phyloP scores from a whole-genome alignment of 345 rosid genomes.

The Lagerstroemia speciosa region DNA sequence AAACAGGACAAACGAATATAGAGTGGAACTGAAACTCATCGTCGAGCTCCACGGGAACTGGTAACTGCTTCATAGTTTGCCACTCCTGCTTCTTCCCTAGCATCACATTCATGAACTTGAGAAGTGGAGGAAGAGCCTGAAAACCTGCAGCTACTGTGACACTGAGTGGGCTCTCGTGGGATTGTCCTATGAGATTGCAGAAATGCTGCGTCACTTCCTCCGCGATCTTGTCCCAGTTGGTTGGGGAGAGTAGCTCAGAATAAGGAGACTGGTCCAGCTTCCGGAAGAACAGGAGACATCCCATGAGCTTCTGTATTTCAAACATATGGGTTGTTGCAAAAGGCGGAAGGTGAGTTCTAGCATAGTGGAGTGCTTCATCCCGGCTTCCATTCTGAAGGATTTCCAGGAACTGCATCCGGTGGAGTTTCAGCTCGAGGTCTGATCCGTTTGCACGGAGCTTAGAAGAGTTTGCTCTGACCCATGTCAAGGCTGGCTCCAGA shows the following conservation, averaged over 20 bases:
- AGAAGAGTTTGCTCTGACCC: slow-evolving; percentile 47
- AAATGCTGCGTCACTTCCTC: slow-evolving; percentile 43
- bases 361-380: slow-evolving; percentile 48
- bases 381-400: slow-evolving; percentile 44
- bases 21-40: slow-evolving; percentile 67
- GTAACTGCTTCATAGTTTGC: slow-evolving; percentile 56
- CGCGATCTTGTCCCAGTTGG: slow-evolving; percentile 38
- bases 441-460: slow-evolving; percentile 42
- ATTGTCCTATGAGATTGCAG: slow-evolving; percentile 43
- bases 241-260: slow-evolving; percentile 34
- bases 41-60: slow-evolving; percentile 51
- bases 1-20: slow-evolving; percentile 63
- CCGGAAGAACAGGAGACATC: slow-evolving; percentile 40
- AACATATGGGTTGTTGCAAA: slow-evolving; percentile 27
- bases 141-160: slow-evolving; percentile 54
- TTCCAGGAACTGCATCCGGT: slow-evolving; percentile 48
- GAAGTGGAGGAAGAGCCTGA: slow-evolving; percentile 55
- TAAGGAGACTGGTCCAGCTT: slow-evolving; percentile 53
- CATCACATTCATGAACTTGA: slow-evolving; percentile 63
- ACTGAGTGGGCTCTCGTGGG: slow-evolving; percentile 39
- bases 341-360: slow-evolving; percentile 39
- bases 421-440: slow-evolving; percentile 52
- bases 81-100: slow-evolving; percentile 60
- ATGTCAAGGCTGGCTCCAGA: slow-evolving; percentile 61
- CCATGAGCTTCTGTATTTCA: slow-evolving; percentile 47